Evolutionary conservation across 164 flowering plant genomes (phyloP).

Genomic region (Malania oleifera): DNA sequence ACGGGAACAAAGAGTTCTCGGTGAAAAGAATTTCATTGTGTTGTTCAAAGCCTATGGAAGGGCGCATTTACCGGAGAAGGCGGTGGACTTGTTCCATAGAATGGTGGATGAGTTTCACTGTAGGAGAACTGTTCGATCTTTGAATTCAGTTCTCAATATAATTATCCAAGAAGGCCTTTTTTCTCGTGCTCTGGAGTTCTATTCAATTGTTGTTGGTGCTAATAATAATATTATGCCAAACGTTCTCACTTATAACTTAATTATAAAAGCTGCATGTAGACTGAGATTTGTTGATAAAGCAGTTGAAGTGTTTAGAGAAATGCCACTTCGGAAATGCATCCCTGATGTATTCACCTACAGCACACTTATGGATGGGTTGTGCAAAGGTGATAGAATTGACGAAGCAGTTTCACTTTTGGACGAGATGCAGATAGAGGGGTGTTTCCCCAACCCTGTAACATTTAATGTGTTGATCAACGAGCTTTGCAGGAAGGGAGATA

Average conservation of each 20-base stretch:
- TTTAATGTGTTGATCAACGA: slow-evolving; percentile 77
- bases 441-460: slow-evolving; percentile 50
- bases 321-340: slow-evolving; percentile 39
- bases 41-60: slow-evolving; percentile 73
- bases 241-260: slow-evolving; percentile 60
- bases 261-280: slow-evolving; percentile 69
- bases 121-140: slow-evolving; percentile 52
- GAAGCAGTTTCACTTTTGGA: slow-evolving; percentile 81
- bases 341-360: slow-evolving; percentile 79
- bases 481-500: slow-evolving; percentile 66
- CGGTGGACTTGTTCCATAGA: slow-evolving; percentile 55
- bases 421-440: slow-evolving; percentile 92
- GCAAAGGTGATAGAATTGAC: slow-evolving; percentile 64
- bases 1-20: slow-evolving; percentile 44
- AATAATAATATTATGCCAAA: slow-evolving; percentile 47
- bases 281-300: slow-evolving; percentile 60
- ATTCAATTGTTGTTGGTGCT: slow-evolving; percentile 24
- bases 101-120: slow-evolving; percentile 66
- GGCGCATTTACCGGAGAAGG: slow-evolving; percentile 54
- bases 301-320: slow-evolving; percentile 58
- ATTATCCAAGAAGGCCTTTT: slow-evolving; percentile 48
- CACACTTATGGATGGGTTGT: slow-evolving; percentile 91
- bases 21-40: slow-evolving; percentile 50
- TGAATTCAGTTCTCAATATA: slow-evolving; percentile 81
- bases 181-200: slow-evolving; percentile 45